These are phyloP conservation scores for Rhizophora apiculata DNA, from an alignment of 345 rosid genomes.

Conservation along the genomic window DNA sequence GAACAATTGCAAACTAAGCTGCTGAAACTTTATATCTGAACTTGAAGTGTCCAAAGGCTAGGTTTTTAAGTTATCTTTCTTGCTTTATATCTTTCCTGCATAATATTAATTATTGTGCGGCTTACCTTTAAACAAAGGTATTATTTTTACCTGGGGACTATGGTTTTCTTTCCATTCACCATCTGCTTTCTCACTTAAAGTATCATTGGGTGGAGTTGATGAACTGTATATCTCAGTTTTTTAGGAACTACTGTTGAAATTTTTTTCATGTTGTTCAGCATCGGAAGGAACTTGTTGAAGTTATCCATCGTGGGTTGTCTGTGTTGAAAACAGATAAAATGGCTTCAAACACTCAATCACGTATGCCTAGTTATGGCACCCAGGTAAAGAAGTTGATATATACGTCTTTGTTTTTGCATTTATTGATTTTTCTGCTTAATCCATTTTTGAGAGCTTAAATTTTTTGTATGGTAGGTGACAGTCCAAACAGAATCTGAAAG, in stretches of 20 bases:
- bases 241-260: neutral
- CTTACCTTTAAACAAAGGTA: too few species aligned
- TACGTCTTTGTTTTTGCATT: neutral
- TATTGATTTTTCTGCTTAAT: neutral
- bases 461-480: slow-evolving; percentile 50
- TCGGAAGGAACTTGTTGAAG: slow-evolving; percentile 84
- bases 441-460: neutral
- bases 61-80: neutral
- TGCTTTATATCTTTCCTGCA: neutral
- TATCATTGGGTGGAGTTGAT: neutral
- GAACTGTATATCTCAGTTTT: neutral
- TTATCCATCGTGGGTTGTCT: slow-evolving; percentile 70
- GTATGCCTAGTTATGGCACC: slow-evolving; percentile 95
- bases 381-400: slow-evolving; percentile 48
- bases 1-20: neutral
- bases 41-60: neutral
- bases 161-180: too few species aligned
- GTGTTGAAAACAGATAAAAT: slow-evolving; percentile 72
- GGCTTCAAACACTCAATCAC: slow-evolving; percentile 57
- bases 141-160: too few species aligned
- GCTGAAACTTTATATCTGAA: neutral
- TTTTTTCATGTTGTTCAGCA: slow-evolving; percentile 45
- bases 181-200: too few species aligned
- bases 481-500: slow-evolving; percentile 85
- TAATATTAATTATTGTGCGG: neutral